These are phyloP conservation scores for Pseudopyrenochaeta lycopersici DNA, from an alignment of 2,329 filamentous ascomycete species.

Conservation along the genomic window DNA sequence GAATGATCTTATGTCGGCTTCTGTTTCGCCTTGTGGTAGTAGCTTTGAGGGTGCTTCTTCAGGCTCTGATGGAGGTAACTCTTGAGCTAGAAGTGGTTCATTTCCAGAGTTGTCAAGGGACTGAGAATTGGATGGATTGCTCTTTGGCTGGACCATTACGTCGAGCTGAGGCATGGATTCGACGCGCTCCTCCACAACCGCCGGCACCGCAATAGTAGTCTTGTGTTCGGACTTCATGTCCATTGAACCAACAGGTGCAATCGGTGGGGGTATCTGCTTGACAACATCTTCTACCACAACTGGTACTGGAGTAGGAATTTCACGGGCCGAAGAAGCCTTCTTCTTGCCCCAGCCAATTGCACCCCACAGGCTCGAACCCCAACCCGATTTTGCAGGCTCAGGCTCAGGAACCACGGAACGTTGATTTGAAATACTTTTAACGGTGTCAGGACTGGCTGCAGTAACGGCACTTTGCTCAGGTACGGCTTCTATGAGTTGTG, in stretches of 20 bases:
- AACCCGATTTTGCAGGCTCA: constrained; percentile 27
- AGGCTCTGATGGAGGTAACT: background rate
- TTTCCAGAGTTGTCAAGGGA: background rate
- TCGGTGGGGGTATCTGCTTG: background rate
- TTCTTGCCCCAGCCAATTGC: constrained; percentile 46
- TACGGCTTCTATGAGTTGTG: background rate
- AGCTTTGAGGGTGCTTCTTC: constrained; percentile 7
- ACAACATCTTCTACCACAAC: constrained; percentile 3
- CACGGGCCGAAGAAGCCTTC: constrained; percentile 23
- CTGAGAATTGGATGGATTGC: background rate
- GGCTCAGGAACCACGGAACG: no score
- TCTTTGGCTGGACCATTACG: no score
- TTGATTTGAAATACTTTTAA: background rate
- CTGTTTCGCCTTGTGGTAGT: constrained; percentile 4
- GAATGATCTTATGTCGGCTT: background rate
- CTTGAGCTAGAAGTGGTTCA: background rate
- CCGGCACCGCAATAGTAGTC: background rate
- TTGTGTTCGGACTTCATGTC: background rate
- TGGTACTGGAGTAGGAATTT: background rate
- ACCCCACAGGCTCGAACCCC: constrained; percentile 38
- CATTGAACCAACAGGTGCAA: background rate
- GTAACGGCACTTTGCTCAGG: background rate
- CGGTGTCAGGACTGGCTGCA: background rate
- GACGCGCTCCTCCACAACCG: constrained; percentile 9
- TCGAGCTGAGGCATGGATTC: constrained; percentile 4